These are phyloP conservation scores for Stropharia rugosoannulata DNA, from an alignment of 768 basidiomycete species.

Conservation along the genomic window DNA sequence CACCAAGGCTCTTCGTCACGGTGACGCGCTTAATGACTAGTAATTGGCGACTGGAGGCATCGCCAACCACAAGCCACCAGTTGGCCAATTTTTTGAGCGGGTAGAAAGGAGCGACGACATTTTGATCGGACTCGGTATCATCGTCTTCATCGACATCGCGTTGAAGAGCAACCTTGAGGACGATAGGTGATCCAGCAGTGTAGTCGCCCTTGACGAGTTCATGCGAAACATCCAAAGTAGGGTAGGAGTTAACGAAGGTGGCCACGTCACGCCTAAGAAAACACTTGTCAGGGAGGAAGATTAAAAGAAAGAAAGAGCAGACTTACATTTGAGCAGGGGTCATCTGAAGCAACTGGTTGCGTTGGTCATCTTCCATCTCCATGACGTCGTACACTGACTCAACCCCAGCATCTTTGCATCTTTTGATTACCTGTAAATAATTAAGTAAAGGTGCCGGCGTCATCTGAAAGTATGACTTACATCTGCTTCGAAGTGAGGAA, in stretches of 20 bases:
- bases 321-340: conserved; percentile 82
- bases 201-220: conserved; percentile 87
- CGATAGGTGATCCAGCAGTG: conserved; percentile 82
- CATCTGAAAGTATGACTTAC: conserved; percentile 36
- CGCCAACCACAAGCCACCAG: conserved; percentile 98
- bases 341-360: conserved; percentile 83
- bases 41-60: conserved; percentile 74
- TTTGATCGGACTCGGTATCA: conserved; percentile 57
- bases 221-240: conserved; percentile 89
- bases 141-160: conserved; percentile 82
- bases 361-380: conserved; percentile 95
- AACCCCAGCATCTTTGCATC: conserved; percentile 79
- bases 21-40: conserved; percentile 90
- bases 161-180: conserved; percentile 74
- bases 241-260: conserved; percentile 94
- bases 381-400: conserved; percentile 96
- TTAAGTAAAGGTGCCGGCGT: not conserved
- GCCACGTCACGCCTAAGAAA: conserved; percentile 85
- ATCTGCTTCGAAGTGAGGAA: conserved; percentile 93
- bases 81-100: conserved; percentile 89
- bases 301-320: not conserved
- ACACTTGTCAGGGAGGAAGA: conserved; percentile 17
- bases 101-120: conserved; percentile 92
- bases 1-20: conserved; percentile 77
- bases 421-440: conserved; percentile 61